A percentile compares a stretch with the other conserved stretches of the same genome.
Conservation (phyloP, 305 asterid genomes). For the Plantago lanceolata region DNA sequence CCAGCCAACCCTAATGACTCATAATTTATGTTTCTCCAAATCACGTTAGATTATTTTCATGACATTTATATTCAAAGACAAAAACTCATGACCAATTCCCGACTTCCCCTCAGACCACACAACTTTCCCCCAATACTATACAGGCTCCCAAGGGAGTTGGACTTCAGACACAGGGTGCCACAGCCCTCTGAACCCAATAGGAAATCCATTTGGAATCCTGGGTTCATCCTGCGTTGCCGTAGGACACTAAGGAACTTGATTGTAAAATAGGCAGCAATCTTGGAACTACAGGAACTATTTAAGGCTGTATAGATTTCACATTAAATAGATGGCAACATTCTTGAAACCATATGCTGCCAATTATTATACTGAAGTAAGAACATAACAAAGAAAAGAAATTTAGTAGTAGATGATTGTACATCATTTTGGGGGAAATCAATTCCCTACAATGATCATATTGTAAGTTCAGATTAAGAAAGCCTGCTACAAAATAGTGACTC, state of each 20-base stretch:
- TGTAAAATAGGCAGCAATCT: constrained; percentile 6
- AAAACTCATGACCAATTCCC: background rate
- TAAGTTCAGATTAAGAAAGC: background rate
- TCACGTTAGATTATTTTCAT: constrained; percentile 16
- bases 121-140: too few relatives aligned
- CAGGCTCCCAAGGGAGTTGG: too few relatives aligned
- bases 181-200: background rate
- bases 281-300: constrained; percentile 19
- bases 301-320: background rate
- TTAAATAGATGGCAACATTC: constrained; percentile 6
- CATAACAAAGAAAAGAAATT: too few relatives aligned
- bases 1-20: constrained; percentile 29
- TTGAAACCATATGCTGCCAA: background rate
- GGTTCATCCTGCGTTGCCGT: background rate
- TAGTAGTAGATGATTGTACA: background rate
- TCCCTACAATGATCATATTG: background rate
- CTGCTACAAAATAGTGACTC: constrained; percentile 3
- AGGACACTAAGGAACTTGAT: constrained; percentile 7
- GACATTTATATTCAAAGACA: constrained; percentile 1
- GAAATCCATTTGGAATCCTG: background rate
- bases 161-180: background rate
- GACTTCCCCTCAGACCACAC: background rate
- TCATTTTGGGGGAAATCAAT: background rate
- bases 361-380: too few relatives aligned
- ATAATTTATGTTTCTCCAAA: constrained; percentile 21